phyloP scores from a whole-genome alignment of 164 flowering plant genomes.

The Echeveria elegans region DNA sequence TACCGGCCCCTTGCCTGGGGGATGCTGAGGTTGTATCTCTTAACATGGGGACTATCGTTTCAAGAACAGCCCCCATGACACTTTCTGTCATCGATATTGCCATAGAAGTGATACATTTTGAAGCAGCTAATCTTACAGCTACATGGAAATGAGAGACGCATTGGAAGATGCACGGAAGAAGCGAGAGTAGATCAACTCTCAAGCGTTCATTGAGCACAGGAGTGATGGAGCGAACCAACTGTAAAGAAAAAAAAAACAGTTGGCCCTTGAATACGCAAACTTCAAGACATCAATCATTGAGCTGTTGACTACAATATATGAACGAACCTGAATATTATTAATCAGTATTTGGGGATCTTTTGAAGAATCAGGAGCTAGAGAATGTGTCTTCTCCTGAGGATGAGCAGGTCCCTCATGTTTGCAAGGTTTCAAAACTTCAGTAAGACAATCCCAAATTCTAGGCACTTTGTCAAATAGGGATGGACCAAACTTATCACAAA shows the following conservation, averaged over 20 bases:
- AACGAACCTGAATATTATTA: constrained; percentile 79
- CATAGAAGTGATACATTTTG: constrained; percentile 92
- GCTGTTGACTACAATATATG: background rate
- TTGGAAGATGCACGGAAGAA: constrained; percentile 77
- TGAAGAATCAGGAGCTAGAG: constrained; percentile 34
- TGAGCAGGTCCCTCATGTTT: constrained; percentile 18
- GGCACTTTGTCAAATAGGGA: constrained; percentile 79
- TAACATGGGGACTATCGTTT: constrained; percentile 75
- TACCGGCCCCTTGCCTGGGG: constrained; percentile 96
- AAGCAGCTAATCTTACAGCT: constrained; percentile 92
- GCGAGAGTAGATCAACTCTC: constrained; percentile 54
- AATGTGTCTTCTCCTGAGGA: constrained; percentile 28
- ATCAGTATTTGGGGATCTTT: constrained; percentile 83
- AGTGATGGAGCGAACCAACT: constrained; percentile 83
- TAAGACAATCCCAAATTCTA: constrained; percentile 88
- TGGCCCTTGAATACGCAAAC: background rate
- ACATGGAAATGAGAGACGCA: constrained; percentile 83
- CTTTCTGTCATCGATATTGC: constrained; percentile 66
- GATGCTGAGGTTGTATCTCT: constrained; percentile 57
- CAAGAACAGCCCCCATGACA: constrained; percentile 81
- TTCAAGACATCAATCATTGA: background rate
- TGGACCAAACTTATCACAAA: constrained; percentile 73
- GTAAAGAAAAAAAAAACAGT: constrained; percentile 11
- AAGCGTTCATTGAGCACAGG: constrained; percentile 60
- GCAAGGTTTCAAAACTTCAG: constrained; percentile 74